Percentiles rank a stretch among this genome's conserved stretches.
Conservation (phyloP, 345 rosid genomes). For the Nasturtium officinale region DNA sequence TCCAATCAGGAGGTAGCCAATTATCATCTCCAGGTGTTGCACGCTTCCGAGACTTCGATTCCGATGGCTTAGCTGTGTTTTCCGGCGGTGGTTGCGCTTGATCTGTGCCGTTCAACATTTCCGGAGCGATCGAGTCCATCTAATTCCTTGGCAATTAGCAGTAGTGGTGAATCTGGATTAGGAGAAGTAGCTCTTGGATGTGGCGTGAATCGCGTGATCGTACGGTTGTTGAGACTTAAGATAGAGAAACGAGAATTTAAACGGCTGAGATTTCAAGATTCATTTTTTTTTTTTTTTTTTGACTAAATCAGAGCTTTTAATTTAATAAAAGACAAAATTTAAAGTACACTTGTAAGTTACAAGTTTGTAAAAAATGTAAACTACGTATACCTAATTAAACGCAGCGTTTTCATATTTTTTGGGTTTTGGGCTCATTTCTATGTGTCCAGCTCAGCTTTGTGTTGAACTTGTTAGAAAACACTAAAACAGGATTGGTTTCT, state of each 20-base stretch:
- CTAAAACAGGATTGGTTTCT: no score
- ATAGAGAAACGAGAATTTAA: no score
- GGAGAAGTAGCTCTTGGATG: not conserved
- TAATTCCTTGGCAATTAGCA: not conserved
- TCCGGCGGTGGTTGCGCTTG: slow-evolving; percentile 11
- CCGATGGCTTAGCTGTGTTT: not conserved
- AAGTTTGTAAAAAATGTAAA: no score
- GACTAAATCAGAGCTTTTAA: not conserved
- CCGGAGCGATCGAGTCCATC: not conserved
- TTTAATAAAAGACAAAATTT: not conserved
- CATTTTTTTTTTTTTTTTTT: no score
- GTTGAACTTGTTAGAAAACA: no score
- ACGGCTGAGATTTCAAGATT: not conserved
- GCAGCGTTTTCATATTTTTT: not conserved
- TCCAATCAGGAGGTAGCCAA: slow-evolving; percentile 79
- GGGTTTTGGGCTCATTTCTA: not conserved
- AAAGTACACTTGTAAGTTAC: not conserved
- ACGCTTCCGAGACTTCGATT: slow-evolving; percentile 35
- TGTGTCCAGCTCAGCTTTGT: no score
- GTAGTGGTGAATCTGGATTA: not conserved
- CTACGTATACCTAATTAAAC: no score
- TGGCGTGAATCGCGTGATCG: not conserved
- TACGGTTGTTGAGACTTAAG: no score
- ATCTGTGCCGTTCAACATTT: slow-evolving; percentile 27
- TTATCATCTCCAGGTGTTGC: slow-evolving; percentile 37